Evolutionary conservation across 2,329 filamentous ascomycete genomes (phyloP), one percentile per base, ranked within the genome.

Genomic region (Fusarium sororula): DNA sequence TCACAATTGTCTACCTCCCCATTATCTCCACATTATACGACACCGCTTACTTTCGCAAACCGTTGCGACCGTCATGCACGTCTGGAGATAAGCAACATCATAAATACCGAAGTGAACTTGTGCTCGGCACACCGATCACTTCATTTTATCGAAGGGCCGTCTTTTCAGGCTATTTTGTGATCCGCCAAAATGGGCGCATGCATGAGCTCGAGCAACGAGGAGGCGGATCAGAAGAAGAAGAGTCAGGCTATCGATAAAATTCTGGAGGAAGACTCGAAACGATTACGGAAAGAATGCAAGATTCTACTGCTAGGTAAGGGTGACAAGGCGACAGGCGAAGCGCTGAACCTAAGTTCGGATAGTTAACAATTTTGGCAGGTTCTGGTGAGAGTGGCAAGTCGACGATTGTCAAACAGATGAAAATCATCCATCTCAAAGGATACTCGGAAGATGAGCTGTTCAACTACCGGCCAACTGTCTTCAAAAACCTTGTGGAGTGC

Each of bases 341-440:
- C 39, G 32, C 48, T 38, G 54, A 51, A 20, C 26, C 38, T 30
- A 58, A 44, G 51, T 30, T 30, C 44, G 44, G 24, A 41, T 69
- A 37, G 66, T 77, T 79, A 55, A 79, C 70, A 26, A n/a, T 45
- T 17, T 39, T 63, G 38, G 75, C 82, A 98, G 96, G 96, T 75
- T 98, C 96, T 75, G 96, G 96, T 75, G 96, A 99, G 86, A 98
- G 96, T 84, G 96, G 96, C 77, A 99, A 99, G 85, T 98, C 96
- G 66, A 99, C 96, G 15, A 98, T 99, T 79, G 96, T 99, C 77
- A 99, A 99, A 85, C 96, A 99, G 88, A 99, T 99, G 96, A 99
- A 98, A 85, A 99, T 99, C 79, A 98, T 99, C 80, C 96, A 99
- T 81, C 93, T 98, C 79, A 98, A 98, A 85, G 96, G 96, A 70